Evolutionary conservation across 2,329 filamentous ascomycete genomes (phyloP), one percentile per base, ranked within the genome.

Genomic region (Hypoxylon sp.): DNA sequence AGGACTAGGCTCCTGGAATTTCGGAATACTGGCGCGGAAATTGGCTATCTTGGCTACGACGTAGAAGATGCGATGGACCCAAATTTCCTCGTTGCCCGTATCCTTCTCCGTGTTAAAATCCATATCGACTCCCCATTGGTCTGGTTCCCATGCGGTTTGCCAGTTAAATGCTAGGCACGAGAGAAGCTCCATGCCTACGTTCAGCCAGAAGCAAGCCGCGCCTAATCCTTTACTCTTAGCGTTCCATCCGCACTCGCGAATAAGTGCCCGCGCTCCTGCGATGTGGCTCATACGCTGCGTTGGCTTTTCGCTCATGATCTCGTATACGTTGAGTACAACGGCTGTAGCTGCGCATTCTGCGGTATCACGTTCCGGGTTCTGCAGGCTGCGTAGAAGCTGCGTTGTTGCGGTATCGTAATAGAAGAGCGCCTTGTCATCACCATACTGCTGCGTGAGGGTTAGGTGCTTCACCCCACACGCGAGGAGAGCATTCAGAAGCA

Each of bases 181-280:
- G 28, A 98, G 83, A n/a, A 98, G 84, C 77, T 98, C 95, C 86
- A 97, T 91, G 14, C 91, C 91, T 14, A 97, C 90, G 74, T 97
- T 97, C 38, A 98, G 84, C 94, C 95, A 98, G 80, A 98, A 98
- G 78, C 94, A 98, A 0, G 94, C 93, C 0, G 90, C 88, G 0
- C 93, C 94, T 19, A 97, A 88, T 0, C 94, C 94, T 1, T 85
- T 87, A 36, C 92, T 92, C 68, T 85, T 88, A 0, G 93, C 93
- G 74, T 93, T 91, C 95, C 95, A 98, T 3, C 90, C 89, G 74
- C 94, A 97, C 76, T 97, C 93, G 67, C 93, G 93, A 74, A 98
- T 94, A 53, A 97, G 83, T 1, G 93, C 93, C 58, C 93, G 87
- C 9, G 93, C 93, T 4, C 93, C 93, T 0, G 92, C 91, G 71